Evolutionary conservation across 495 filamentous ascomycete species (phyloP).

Genomic region (Evernia prunastri): DNA sequence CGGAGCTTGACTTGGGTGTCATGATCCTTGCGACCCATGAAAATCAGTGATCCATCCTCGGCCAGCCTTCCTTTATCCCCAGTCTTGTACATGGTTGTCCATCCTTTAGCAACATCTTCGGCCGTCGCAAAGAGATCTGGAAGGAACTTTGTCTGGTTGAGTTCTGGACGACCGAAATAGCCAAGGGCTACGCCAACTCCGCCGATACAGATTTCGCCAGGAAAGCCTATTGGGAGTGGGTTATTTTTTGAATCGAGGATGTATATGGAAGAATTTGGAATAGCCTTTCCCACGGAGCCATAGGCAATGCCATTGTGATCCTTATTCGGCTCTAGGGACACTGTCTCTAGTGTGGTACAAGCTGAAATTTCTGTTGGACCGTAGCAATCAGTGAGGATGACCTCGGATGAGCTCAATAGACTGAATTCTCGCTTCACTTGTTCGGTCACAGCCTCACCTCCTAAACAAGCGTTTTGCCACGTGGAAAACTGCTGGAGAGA

Average conservation of each 20-base stretch:
- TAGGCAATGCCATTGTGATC: background rate
- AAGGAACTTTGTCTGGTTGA: constrained; percentile 34
- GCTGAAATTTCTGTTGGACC: constrained; percentile 17
- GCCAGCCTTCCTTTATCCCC: constrained; percentile 29
- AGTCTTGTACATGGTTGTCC: constrained; percentile 23
- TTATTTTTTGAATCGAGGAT: constrained; percentile 35
- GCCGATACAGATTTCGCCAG: constrained; percentile 41
- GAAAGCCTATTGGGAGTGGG: constrained; percentile 33
- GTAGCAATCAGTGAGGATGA: background rate
- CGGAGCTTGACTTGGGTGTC: constrained; percentile 48
- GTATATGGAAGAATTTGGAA: constrained; percentile 30
- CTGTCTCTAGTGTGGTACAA: constrained; percentile 11
- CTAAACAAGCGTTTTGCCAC: constrained; percentile 26
- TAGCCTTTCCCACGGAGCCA: constrained; percentile 4
- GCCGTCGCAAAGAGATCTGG: constrained; percentile 27
- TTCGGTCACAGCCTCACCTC: constrained; percentile 25
- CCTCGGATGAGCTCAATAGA: background rate
- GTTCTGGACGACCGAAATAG: constrained; percentile 30
- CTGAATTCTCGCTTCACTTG: background rate
- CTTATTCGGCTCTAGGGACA: constrained; percentile 15
- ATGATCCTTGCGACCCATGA: constrained; percentile 36
- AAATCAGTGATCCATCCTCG: constrained; percentile 32
- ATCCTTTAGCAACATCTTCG: constrained; percentile 9
- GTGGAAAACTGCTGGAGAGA: constrained; percentile 6
- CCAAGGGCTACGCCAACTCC: constrained; percentile 35